Evolutionary conservation across 1,139 yeast species (phyloP).

Genomic region (Candida labiduridarum): DNA sequence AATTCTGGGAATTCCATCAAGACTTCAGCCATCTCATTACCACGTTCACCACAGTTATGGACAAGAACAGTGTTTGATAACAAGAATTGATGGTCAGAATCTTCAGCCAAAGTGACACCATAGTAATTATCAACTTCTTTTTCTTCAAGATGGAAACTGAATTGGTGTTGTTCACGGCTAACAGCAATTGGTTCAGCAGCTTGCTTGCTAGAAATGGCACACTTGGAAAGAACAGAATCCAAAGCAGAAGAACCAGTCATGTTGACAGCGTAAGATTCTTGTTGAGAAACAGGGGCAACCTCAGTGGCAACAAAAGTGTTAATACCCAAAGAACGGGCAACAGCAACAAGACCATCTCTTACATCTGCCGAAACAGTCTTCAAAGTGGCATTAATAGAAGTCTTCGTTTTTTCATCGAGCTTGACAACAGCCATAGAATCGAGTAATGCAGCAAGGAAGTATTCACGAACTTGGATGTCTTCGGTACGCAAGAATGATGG

Average conservation of each 20-base stretch:
- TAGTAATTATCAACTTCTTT: constrained; percentile 28
- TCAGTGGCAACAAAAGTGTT: constrained; percentile 21
- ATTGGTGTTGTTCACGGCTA: not conserved
- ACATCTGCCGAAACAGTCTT: constrained; percentile 29
- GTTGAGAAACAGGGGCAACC: constrained; percentile 6
- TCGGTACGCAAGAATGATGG: too few relatives aligned
- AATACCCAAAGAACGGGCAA: constrained; percentile 45
- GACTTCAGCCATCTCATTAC: constrained; percentile 99
- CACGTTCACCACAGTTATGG: constrained; percentile 77
- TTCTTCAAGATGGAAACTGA: constrained; percentile 23
- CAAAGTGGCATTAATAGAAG: constrained; percentile 23
- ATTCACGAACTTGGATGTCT: too few relatives aligned
- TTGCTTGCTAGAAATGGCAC: constrained; percentile 20
- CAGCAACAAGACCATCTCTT: constrained; percentile 30
- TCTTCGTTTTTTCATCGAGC: constrained; percentile 6
- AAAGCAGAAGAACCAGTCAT: constrained; percentile 21
- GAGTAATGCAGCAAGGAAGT: too few relatives aligned
- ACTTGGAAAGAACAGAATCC: constrained; percentile 21
- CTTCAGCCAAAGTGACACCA: constrained; percentile 39
- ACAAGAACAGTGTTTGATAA: constrained; percentile 37
- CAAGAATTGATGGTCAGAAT: constrained; percentile 43
- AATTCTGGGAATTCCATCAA: constrained; percentile 99
- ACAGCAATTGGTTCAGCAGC: not conserved
- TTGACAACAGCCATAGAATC: too few relatives aligned
- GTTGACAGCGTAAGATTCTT: constrained; percentile 15